phyloP scores from a whole-genome alignment of 2,329 filamentous ascomycete species.

The Scedosporium boydii region DNA sequence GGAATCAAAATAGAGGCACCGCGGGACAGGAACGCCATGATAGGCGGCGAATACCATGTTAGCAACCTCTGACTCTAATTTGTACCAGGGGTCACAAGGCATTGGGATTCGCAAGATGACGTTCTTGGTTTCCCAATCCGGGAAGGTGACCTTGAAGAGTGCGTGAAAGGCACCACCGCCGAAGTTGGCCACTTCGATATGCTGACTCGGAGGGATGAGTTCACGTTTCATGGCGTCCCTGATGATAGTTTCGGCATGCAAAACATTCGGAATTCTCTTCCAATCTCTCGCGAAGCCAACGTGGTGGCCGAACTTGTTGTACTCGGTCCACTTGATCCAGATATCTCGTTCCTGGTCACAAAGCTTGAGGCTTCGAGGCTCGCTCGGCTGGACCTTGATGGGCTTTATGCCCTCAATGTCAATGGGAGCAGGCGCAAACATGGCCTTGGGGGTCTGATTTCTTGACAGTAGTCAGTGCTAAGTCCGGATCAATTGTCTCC shows the following conservation, averaged over 20 bases:
- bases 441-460: no score
- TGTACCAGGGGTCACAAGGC: slow-evolving; percentile 8
- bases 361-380: no score
- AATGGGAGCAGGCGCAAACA: no score
- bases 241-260: neutral
- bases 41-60: slow-evolving; percentile 7
- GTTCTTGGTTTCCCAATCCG: slow-evolving; percentile 1
- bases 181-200: neutral
- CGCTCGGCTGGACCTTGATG: no score
- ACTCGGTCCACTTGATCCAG: no score
- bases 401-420: no score
- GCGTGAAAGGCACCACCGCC: slow-evolving; percentile 10
- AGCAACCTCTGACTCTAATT: slow-evolving; percentile 11
- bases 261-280: neutral
- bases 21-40: slow-evolving; percentile 4
- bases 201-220: neutral
- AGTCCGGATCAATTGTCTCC: no score
- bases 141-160: neutral
- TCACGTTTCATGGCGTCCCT: neutral
- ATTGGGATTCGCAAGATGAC: slow-evolving; percentile 7
- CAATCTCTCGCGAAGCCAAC: neutral
- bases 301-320: no score
- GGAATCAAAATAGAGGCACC: slow-evolving; percentile 9
- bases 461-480: no score
- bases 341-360: no score